phyloP scores from a whole-genome alignment of 2,329 filamentous ascomycete genomes.

The Aspergillus arachidicola region DNA sequence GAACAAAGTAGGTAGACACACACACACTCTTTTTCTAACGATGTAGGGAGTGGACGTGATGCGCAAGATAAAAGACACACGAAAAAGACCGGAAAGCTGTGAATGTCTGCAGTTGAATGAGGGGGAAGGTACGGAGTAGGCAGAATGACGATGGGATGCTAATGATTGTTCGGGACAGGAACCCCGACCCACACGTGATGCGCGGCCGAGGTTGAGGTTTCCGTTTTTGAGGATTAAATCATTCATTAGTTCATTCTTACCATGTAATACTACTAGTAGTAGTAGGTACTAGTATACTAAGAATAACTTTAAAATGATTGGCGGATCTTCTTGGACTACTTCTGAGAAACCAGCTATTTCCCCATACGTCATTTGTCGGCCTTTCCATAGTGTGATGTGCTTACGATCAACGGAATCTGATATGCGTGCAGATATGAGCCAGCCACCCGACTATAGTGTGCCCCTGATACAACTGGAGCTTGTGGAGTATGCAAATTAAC shows the following conservation, averaged over 20 bases:
- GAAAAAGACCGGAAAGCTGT: neutral
- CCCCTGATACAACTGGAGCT: neutral
- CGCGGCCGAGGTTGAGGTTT: slow-evolving; percentile 7
- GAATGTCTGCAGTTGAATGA: neutral
- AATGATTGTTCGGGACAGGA: slow-evolving; percentile 2
- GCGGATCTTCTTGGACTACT: neutral
- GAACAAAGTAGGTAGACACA: neutral
- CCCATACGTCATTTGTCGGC: neutral
- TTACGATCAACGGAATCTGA: neutral
- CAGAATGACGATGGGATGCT: neutral
- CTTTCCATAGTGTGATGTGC: neutral
- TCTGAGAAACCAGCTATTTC: too few species aligned
- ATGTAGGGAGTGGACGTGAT: neutral
- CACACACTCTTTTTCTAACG: too few species aligned
- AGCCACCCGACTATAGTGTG: neutral
- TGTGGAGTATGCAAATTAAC: slow-evolving; percentile 1
- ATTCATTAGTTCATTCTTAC: neutral
- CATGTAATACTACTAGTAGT: neutral
- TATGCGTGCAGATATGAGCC: neutral
- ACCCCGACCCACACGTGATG: slow-evolving; percentile 12
- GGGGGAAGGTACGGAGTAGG: neutral
- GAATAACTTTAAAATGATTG: neutral
- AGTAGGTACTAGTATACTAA: neutral
- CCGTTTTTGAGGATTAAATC: neutral
- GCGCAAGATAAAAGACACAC: neutral